Evolutionary conservation across 139 green algal genomes (phyloP).

Genomic region (Micromonas pusilla): DNA sequence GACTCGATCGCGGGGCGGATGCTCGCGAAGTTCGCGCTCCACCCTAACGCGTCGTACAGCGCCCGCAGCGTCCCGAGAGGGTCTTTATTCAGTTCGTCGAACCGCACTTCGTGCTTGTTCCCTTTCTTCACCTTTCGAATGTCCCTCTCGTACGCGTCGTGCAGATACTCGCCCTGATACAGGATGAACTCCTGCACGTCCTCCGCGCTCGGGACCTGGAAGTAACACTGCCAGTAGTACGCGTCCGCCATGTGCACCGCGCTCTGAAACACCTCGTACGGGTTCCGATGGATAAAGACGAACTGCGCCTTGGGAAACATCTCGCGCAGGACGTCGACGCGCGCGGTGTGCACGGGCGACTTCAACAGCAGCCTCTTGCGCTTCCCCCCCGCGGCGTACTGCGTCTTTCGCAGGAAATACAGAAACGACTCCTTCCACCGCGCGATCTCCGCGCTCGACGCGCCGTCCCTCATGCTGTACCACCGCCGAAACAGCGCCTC

Average conservation of each 20-base stretch:
- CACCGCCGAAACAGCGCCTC: conserved; percentile 14
- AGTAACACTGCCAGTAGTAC: conserved; percentile 50
- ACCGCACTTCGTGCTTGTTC: neutral
- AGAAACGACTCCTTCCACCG: conserved; percentile 43
- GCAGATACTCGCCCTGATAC: conserved; percentile 20
- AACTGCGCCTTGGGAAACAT: conserved; percentile 57
- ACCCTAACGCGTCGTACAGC: neutral
- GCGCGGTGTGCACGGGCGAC: conserved; percentile 55
- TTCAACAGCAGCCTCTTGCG: conserved; percentile 57
- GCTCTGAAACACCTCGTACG: conserved; percentile 38
- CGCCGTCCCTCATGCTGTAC: neutral
- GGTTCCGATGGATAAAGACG: conserved; percentile 57
- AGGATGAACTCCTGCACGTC: conserved; percentile 28
- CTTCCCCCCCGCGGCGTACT: conserved; percentile 13
- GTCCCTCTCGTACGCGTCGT: conserved; percentile 24
- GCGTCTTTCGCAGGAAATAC: conserved; percentile 50
- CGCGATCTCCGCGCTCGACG: neutral
- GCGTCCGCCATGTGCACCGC: conserved; percentile 49
- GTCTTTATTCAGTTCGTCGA: neutral
- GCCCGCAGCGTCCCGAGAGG: neutral
- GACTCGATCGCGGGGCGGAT: neutral
- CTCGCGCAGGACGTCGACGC: conserved; percentile 37
- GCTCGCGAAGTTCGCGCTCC: neutral
- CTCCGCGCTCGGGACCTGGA: conserved; percentile 34
- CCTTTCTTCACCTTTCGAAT: neutral